Percentiles rank a stretch among this genome's conserved stretches.
Conservation (phyloP, 768 basidiomycete genomes). For the Lactarius psammicola region DNA sequence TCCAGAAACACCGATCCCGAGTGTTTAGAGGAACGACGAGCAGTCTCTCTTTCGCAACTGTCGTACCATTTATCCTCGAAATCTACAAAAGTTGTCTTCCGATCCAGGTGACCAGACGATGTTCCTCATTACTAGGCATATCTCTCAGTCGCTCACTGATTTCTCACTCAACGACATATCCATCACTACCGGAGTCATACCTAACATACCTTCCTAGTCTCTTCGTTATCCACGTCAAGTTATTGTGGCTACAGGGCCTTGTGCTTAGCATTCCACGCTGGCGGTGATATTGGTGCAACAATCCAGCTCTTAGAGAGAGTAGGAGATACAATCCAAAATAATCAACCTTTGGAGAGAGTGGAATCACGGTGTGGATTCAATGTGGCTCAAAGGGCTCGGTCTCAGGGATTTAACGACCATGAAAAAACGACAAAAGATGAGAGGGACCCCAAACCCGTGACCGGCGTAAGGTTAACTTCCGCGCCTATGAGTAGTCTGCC, state of each 20-base stretch:
- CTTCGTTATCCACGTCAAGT: slow-evolving; percentile 13
- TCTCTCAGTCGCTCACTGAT: slow-evolving; percentile 12
- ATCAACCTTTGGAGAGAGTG: background rate
- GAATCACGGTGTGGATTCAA: background rate
- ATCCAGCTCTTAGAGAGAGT: too few relatives aligned
- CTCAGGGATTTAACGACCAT: background rate
- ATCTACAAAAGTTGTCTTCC: slow-evolving; percentile 24
- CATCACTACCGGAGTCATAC: background rate
- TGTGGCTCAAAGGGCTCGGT: background rate
- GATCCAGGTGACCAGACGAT: slow-evolving; percentile 2
- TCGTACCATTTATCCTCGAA: slow-evolving; percentile 26
- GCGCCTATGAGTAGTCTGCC: slow-evolving; percentile 6
- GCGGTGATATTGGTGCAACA: slow-evolving; percentile 8
- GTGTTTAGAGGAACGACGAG: too few relatives aligned
- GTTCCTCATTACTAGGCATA: slow-evolving; percentile 7
- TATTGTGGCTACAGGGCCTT: slow-evolving; percentile 14
- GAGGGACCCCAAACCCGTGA: background rate
- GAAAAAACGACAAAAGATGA: background rate
- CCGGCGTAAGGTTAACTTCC: slow-evolving; percentile 7
- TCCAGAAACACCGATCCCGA: background rate
- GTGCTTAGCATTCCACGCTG: slow-evolving; percentile 12
- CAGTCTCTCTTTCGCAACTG: slow-evolving; percentile 28
- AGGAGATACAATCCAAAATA: too few relatives aligned
- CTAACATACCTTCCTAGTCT: background rate
- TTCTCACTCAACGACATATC: background rate